These are phyloP conservation scores for Colletotrichum cereale DNA, from an alignment of 2,329 filamentous ascomycete species.

Conservation along the genomic window DNA sequence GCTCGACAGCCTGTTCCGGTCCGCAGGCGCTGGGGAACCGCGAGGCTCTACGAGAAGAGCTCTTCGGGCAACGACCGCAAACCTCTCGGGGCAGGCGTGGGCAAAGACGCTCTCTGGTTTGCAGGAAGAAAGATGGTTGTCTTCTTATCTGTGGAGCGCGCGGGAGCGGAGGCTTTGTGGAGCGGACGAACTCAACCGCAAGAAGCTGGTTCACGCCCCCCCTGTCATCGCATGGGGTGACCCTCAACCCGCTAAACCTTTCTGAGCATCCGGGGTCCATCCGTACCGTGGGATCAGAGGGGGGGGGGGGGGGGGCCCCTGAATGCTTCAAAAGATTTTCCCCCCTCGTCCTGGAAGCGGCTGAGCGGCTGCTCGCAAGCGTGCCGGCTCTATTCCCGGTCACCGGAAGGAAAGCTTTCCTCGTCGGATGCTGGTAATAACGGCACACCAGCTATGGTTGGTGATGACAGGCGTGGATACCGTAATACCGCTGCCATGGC, in stretches of 20 bases:
- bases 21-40: constrained; percentile 27
- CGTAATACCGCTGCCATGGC: too few relatives aligned
- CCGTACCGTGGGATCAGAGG: constrained; percentile 29
- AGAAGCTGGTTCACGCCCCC: constrained; percentile 10
- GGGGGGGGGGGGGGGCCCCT: constrained; percentile 35
- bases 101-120: constrained; percentile 25
- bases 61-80: constrained; percentile 14
- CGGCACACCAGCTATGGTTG: not conserved
- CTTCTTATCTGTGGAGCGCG: constrained; percentile 38
- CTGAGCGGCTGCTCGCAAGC: not conserved
- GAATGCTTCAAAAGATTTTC: constrained; percentile 21
- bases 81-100: constrained; percentile 1
- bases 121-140: not conserved
- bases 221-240: constrained; percentile 25
- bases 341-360: not conserved
- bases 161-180: constrained; percentile 17
- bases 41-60: constrained; percentile 3
- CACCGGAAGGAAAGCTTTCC: not conserved
- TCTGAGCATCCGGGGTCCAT: constrained; percentile 26
- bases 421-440: not conserved
- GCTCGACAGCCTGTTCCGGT: constrained; percentile 4
- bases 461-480: not conserved
- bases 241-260: constrained; percentile 30
- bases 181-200: constrained; percentile 34
- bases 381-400: not conserved